A percentile compares a stretch with the other conserved stretches of the same genome.
These are phyloP conservation scores for Inga leiocalycina DNA, from an alignment of 306 rosid genomes.

Conservation along the genomic window DNA sequence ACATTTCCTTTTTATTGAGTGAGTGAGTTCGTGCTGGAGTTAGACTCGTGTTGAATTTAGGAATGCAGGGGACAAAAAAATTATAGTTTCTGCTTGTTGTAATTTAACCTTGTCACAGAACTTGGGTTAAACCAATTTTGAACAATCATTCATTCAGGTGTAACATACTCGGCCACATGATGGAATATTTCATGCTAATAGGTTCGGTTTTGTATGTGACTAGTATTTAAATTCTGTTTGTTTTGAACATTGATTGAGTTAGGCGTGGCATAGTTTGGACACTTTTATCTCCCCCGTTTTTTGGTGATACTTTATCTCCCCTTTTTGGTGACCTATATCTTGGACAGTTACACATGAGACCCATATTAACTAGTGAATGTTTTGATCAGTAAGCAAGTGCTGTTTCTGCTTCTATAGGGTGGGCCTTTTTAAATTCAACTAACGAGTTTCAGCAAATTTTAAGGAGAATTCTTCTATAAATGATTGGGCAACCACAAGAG, in stretches of 20 bases:
- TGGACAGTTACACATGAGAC: background rate
- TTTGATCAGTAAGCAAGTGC: background rate
- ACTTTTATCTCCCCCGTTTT: background rate
- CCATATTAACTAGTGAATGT: background rate
- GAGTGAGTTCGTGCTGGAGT: background rate
- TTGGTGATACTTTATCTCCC: background rate
- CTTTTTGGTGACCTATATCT: background rate
- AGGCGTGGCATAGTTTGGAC: background rate
- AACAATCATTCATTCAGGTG: background rate
- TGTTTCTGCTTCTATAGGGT: constrained; percentile 1
- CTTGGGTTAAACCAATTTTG: background rate
- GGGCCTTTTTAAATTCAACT: background rate
- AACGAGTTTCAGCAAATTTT: background rate
- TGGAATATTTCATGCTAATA: background rate
- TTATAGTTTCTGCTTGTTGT: background rate
- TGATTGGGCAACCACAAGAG: background rate
- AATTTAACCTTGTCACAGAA: background rate
- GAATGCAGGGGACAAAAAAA: background rate
- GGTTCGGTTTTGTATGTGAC: background rate
- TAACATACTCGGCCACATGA: background rate
- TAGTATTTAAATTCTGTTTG: background rate
- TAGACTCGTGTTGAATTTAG: constrained; percentile 6
- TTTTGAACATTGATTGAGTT: constrained; percentile 1
- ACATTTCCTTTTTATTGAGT: constrained; percentile 14
- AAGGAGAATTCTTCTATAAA: background rate